Evolutionary conservation across 1,139 yeast genomes (phyloP).

Genomic region (Geotrichum bryndzae): DNA sequence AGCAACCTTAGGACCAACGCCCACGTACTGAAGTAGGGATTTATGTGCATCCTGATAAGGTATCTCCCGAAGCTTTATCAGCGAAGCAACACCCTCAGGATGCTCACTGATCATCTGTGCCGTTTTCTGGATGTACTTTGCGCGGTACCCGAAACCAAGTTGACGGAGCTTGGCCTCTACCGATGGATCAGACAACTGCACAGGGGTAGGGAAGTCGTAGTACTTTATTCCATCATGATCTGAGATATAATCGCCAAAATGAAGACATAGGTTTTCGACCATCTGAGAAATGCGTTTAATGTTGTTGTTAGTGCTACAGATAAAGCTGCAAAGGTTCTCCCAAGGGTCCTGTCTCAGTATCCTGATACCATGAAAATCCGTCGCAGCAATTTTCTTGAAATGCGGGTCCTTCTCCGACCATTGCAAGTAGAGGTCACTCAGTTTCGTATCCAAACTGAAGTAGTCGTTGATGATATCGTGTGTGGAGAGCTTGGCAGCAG

Average conservation of each 20-base stretch:
- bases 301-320: slow-evolving; percentile 93
- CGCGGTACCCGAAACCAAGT: slow-evolving; percentile 87
- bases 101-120: slow-evolving; percentile 46
- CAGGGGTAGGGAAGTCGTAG: slow-evolving; percentile 71
- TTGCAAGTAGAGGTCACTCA: slow-evolving; percentile 47
- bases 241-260: slow-evolving; percentile 63
- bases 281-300: slow-evolving; percentile 88
- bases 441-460: slow-evolving; percentile 55
- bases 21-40: slow-evolving; percentile 60
- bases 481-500: slow-evolving; percentile 25
- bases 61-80: slow-evolving; percentile 36
- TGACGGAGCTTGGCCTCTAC: slow-evolving; percentile 44
- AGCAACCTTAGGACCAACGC: slow-evolving; percentile 98
- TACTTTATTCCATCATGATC: slow-evolving; percentile 52
- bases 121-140: slow-evolving; percentile 77
- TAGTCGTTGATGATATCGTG: slow-evolving; percentile 54
- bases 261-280: slow-evolving; percentile 73
- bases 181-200: slow-evolving; percentile 40
- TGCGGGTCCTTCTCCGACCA: slow-evolving; percentile 59
- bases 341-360: slow-evolving; percentile 91
- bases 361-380: slow-evolving; percentile 61
- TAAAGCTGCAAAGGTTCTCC: slow-evolving; percentile 87
- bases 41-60: slow-evolving; percentile 57
- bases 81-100: slow-evolving; percentile 22
- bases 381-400: slow-evolving; percentile 35